Conservation (phyloP, 768 basidiomycete genomes). For the Obba rivulosa region DNA sequence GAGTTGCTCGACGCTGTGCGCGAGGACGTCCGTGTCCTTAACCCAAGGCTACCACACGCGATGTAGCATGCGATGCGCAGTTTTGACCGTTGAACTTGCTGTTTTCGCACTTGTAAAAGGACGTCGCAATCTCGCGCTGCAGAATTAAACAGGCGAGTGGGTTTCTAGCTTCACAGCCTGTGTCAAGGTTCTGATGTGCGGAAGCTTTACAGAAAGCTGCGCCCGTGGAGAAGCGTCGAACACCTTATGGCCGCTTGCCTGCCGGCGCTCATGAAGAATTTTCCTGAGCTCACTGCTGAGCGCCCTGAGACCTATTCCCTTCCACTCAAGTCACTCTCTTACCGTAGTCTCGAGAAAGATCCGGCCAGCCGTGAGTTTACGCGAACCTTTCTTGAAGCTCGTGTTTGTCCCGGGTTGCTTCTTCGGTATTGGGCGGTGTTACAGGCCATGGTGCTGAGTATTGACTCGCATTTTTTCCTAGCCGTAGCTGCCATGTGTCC, state of each 20-base stretch:
- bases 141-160: slow-evolving; percentile 35
- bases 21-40: slow-evolving; percentile 31
- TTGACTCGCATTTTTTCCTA: too few relatives aligned
- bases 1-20: slow-evolving; percentile 33
- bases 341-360: too few relatives aligned
- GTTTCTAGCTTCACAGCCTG: slow-evolving; percentile 1
- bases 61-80: slow-evolving; percentile 19
- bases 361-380: too few relatives aligned
- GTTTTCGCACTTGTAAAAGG: slow-evolving; percentile 26
- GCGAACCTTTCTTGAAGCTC: too few relatives aligned
- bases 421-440: too few relatives aligned
- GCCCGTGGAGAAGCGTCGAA: slow-evolving; percentile 7
- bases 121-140: slow-evolving; percentile 37
- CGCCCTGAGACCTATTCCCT: too few relatives aligned
- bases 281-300: too few relatives aligned
- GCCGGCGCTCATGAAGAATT: slow-evolving; percentile 43
- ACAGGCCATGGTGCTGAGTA: too few relatives aligned
- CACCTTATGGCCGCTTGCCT: slow-evolving; percentile 14
- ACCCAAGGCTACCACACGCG: slow-evolving; percentile 35
- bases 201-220: slow-evolving; percentile 9
- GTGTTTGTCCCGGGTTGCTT: too few relatives aligned
- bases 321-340: too few relatives aligned
- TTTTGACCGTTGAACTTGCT: slow-evolving; percentile 17
- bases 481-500: too few relatives aligned
- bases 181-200: background rate